Percentiles rank a stretch among this genome's conserved stretches.
Conservation (phyloP, 2,329 filamentous ascomycete species). For the Karstenula rhodostoma region DNA sequence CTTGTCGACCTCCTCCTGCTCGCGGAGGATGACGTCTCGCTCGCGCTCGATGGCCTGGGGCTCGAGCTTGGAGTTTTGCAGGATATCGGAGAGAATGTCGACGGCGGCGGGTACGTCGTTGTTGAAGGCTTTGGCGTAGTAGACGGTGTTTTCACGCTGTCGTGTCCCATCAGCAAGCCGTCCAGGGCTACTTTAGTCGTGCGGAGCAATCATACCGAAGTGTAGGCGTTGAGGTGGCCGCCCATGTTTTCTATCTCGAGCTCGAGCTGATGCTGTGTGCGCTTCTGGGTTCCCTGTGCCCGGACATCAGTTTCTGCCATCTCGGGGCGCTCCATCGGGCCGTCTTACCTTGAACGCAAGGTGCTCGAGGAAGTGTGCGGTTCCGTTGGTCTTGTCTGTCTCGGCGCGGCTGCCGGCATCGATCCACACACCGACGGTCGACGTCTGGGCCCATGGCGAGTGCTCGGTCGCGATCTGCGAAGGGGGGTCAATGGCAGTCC, state of each 20-base stretch:
- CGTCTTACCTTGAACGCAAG: slow-evolving; percentile 92
- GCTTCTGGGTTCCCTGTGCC: slow-evolving; percentile 83
- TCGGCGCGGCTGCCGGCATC: slow-evolving; percentile 98
- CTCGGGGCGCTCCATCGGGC: slow-evolving; percentile 13
- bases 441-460: slow-evolving; percentile 97
- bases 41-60: slow-evolving; percentile 91
- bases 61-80: slow-evolving; percentile 99
- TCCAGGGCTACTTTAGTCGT: slow-evolving; percentile 16
- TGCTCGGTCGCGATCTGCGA: slow-evolving; percentile 93
- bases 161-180: slow-evolving; percentile 49
- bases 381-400: slow-evolving; percentile 98
- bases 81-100: slow-evolving; percentile 98
- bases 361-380: slow-evolving; percentile 99
- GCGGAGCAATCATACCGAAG: slow-evolving; percentile 73
- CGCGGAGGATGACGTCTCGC: slow-evolving; percentile 96
- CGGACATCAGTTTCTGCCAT: slow-evolving; percentile 35
- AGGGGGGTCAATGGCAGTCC: slow-evolving; percentile 44
- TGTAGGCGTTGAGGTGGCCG: slow-evolving; percentile 98
- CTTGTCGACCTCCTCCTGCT: slow-evolving; percentile 99
- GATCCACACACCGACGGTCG: slow-evolving; percentile 98
- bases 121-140: slow-evolving; percentile 99
- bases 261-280: slow-evolving; percentile 96
- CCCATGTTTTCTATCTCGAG: slow-evolving; percentile 99
- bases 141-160: slow-evolving; percentile 97
- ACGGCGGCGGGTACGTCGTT: slow-evolving; percentile 94